A percentile compares a stretch with the other conserved stretches of the same genome.
phyloP scores from a whole-genome alignment of 2,329 filamentous ascomycete genomes.

The Claviceps spartinae region DNA sequence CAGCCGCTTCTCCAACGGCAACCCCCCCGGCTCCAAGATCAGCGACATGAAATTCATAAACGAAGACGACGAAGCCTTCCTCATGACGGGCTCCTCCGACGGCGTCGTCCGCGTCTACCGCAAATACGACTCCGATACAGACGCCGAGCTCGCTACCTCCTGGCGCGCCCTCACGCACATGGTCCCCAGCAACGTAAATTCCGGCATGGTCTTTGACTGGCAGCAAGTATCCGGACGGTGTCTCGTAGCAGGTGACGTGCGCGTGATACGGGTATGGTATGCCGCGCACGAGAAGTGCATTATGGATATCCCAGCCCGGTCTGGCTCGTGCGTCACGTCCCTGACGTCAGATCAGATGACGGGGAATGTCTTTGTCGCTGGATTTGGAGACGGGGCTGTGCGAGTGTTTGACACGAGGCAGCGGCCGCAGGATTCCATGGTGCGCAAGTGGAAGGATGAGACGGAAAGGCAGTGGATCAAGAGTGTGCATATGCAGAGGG shows the following conservation, averaged over 20 bases:
- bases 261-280: slow-evolving; percentile 93
- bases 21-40: slow-evolving; percentile 80
- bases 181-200: slow-evolving; percentile 85
- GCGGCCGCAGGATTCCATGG: slow-evolving; percentile 78
- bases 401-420: slow-evolving; percentile 85
- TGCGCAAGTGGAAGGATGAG: slow-evolving; percentile 93
- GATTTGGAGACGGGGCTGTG: slow-evolving; percentile 90
- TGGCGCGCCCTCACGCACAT: slow-evolving; percentile 91
- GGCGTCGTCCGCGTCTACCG: slow-evolving; percentile 88
- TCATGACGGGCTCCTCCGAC: slow-evolving; percentile 92
- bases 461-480: slow-evolving; percentile 78
- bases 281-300: slow-evolving; percentile 86
- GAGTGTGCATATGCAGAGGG: slow-evolving; percentile 91
- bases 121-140: slow-evolving; percentile 67
- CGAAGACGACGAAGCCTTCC: slow-evolving; percentile 86
- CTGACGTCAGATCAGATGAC: slow-evolving; percentile 96
- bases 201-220: slow-evolving; percentile 96
- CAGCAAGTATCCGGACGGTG: slow-evolving; percentile 93
- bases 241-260: slow-evolving; percentile 90
- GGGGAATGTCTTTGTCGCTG: slow-evolving; percentile 88
- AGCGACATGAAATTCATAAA: slow-evolving; percentile 97
- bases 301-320: slow-evolving; percentile 86
- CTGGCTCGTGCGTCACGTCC: slow-evolving; percentile 89
- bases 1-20: slow-evolving; percentile 85
- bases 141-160: slow-evolving; percentile 74